Conservation (phyloP, 129 eudicot genomes). For the Silybum marianum region DNA sequence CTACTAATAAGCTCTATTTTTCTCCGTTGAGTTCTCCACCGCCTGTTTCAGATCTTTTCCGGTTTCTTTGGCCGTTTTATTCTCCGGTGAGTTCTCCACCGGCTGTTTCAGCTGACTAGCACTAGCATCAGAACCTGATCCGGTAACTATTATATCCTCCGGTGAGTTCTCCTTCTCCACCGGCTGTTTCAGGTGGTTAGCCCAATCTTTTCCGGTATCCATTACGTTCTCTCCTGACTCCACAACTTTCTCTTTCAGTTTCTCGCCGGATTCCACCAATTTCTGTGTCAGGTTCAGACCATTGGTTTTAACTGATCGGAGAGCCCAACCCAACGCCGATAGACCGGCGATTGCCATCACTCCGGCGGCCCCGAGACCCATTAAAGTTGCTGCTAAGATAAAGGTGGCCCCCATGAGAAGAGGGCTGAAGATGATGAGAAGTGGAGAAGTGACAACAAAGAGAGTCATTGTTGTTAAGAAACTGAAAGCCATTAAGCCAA, state of each 20-base stretch:
- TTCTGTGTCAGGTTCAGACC: background rate
- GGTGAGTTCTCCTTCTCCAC: conserved; percentile 7
- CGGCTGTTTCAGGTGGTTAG: conserved; percentile 10
- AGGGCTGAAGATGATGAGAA: conserved; percentile 46
- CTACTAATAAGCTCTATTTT: conserved; percentile 11
- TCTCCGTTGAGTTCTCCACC: conserved; percentile 19
- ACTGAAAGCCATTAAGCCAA: conserved; percentile 39
- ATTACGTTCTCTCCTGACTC: background rate
- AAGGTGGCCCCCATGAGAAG: conserved; percentile 37
- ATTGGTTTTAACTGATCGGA: conserved; percentile 13
- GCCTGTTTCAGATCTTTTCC: conserved; percentile 29
- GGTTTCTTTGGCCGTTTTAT: conserved; percentile 10
- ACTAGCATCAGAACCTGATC: background rate
- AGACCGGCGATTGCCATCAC: conserved; percentile 39
- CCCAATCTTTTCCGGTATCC: background rate
- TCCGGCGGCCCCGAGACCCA: conserved; percentile 35
- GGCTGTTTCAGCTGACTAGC: background rate
- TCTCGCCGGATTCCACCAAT: conserved; percentile 24
- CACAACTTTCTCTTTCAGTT: background rate
- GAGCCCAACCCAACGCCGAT: conserved; percentile 25
- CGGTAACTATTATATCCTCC: too few species aligned
- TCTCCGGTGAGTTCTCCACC: conserved; percentile 6
- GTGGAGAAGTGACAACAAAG: conserved; percentile 37
- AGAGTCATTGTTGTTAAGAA: conserved; percentile 37
- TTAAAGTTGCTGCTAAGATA: conserved; percentile 27